A percentile compares a stretch with the other conserved stretches of the same genome.
Conservation (phyloP, 305 asterid genomes). For the Galium porrigens region DNA sequence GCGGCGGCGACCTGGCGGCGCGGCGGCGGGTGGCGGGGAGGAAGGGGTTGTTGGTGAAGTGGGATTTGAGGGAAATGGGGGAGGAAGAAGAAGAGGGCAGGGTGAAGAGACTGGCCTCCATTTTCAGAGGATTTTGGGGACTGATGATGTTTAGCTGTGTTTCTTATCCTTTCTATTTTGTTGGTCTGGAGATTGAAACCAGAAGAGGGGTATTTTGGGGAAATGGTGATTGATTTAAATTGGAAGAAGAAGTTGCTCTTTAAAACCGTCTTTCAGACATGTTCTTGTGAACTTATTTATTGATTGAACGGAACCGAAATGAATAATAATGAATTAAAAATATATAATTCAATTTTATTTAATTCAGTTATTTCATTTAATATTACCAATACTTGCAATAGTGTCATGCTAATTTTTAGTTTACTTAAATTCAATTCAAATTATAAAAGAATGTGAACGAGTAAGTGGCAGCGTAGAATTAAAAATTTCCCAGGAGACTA, state of each 20-base stretch:
- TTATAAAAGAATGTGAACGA: not conserved
- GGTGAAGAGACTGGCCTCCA: conserved; percentile 62
- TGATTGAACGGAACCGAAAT: too few relatives aligned
- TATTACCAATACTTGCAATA: too few relatives aligned
- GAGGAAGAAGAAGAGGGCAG: conserved; percentile 22
- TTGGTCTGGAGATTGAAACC: not conserved
- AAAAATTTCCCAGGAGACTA: too few relatives aligned
- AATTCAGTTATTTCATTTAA: too few relatives aligned
- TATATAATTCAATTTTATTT: too few relatives aligned
- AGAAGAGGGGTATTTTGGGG: conserved; percentile 7
- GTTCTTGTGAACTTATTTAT: too few relatives aligned
- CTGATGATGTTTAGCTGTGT: not conserved
- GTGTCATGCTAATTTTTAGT: too few relatives aligned
- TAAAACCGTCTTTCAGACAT: too few relatives aligned
- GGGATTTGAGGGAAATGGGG: conserved; percentile 45
- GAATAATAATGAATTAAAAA: too few relatives aligned
- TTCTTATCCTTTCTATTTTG: conserved; percentile 9
- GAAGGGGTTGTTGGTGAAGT: conserved; percentile 43
- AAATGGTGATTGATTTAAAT: not conserved
- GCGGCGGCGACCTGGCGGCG: conserved; percentile 17
- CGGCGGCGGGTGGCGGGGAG: conserved; percentile 22
- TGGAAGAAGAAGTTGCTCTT: too few relatives aligned
- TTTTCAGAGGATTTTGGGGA: conserved; percentile 16
- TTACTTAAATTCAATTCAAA: too few relatives aligned
- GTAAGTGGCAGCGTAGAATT: too few relatives aligned